A percentile compares a stretch with the other conserved stretches of the same genome.
These are phyloP conservation scores for Ceratobasidium sp. DNA, from an alignment of 1,284 basidiomycete genomes.

Conservation along the genomic window DNA sequence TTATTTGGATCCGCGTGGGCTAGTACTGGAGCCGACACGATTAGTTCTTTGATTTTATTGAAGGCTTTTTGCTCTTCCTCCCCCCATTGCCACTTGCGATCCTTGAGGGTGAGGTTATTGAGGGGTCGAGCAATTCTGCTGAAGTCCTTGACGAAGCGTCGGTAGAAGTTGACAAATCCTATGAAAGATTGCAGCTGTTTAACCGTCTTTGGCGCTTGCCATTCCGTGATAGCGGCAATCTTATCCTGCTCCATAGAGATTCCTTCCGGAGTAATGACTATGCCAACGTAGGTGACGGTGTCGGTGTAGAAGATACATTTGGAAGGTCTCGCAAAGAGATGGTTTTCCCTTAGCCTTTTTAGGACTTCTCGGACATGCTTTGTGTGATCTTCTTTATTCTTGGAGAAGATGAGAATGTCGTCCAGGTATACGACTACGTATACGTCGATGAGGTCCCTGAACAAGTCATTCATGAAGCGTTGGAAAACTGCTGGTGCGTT, in stretches of 20 bases:
- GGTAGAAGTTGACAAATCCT: too few species aligned
- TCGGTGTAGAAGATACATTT: slow-evolving; percentile 10
- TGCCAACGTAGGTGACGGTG: not conserved
- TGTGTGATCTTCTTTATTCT: slow-evolving; percentile 51
- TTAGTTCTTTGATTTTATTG: too few species aligned
- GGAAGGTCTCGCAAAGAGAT: slow-evolving; percentile 54
- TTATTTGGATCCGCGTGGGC: too few species aligned
- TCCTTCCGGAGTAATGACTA: slow-evolving; percentile 56
- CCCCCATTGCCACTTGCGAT: too few species aligned
- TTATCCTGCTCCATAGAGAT: slow-evolving; percentile 62
- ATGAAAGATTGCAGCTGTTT: too few species aligned
- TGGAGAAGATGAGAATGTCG: slow-evolving; percentile 36
- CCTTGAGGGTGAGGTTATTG: slow-evolving; percentile 49
- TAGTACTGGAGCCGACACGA: too few species aligned
- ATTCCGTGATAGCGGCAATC: slow-evolving; percentile 58
- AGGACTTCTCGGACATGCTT: slow-evolving; percentile 58
- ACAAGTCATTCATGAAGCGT: too few species aligned
- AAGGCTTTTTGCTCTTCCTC: too few species aligned
- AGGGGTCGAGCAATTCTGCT: slow-evolving; percentile 56
- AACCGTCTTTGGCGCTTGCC: slow-evolving; percentile 58
- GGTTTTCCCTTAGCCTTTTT: slow-evolving; percentile 54
- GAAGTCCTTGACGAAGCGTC: slow-evolving; percentile 55
- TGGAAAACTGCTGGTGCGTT: too few species aligned
- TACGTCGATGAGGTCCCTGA: too few species aligned
- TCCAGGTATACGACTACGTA: slow-evolving; percentile 44